Evolutionary conservation across 2,329 filamentous ascomycete genomes (phyloP).

Genomic region (Thielaviopsis musarum): DNA sequence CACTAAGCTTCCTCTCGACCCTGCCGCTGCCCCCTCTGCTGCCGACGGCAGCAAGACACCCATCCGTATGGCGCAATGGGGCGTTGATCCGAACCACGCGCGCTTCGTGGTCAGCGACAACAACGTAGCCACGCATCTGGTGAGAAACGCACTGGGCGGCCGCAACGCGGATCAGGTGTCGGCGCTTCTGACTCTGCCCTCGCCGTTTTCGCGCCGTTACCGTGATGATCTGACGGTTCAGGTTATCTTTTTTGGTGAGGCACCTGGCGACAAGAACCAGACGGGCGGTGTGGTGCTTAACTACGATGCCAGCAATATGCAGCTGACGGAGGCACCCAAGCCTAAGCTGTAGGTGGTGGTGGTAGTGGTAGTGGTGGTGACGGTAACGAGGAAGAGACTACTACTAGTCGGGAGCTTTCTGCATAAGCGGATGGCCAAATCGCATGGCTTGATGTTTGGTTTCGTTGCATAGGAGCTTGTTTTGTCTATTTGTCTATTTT

Average conservation of each 20-base stretch:
- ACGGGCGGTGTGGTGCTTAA: conserved; percentile 71
- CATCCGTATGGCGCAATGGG: conserved; percentile 83
- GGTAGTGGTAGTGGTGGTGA: too few relatives aligned
- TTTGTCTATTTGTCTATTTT: too few relatives aligned
- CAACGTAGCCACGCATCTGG: conserved; percentile 89
- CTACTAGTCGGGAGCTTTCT: too few relatives aligned
- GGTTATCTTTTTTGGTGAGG: conserved; percentile 91
- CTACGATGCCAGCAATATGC: conserved; percentile 58
- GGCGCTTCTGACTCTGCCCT: conserved; percentile 76
- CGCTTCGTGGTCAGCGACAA: conserved; percentile 91
- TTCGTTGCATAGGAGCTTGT: too few relatives aligned
- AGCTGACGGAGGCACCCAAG: conserved; percentile 19
- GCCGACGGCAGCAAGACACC: conserved; percentile 58
- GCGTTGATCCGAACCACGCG: conserved; percentile 55
- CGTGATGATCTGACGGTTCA: conserved; percentile 92
- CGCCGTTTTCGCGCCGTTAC: conserved; percentile 81
- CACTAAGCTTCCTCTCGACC: conserved; percentile 53
- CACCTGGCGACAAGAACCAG: conserved; percentile 33
- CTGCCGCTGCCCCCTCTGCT: conserved; percentile 47
- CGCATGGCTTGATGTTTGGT: too few relatives aligned
- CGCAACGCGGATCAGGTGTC: conserved; percentile 88
- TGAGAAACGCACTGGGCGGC: conserved; percentile 86
- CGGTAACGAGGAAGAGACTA: neutral
- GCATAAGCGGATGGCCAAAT: too few relatives aligned
- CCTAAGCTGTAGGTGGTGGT: conserved; percentile 22